phyloP scores from a whole-genome alignment of 495 filamentous ascomycete species.

The Podospora pseudoanserina region DNA sequence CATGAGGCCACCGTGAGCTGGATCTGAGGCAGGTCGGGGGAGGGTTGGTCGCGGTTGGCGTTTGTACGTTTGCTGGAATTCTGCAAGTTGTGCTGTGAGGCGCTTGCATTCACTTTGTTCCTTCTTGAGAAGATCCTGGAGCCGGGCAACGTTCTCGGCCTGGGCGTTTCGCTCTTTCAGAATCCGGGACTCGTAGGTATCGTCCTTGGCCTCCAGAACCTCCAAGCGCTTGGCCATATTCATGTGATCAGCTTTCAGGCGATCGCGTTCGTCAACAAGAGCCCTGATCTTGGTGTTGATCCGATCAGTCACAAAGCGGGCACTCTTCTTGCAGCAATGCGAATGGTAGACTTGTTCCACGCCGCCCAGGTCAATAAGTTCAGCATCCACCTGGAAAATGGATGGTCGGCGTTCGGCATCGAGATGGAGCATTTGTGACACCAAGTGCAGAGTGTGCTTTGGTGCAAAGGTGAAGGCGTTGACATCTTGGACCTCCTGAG shows the following conservation, averaged over 20 bases:
- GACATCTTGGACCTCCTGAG: conserved; percentile 32
- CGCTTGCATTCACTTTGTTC: conserved; percentile 24
- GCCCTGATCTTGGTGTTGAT: conserved; percentile 27
- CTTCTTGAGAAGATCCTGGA: conserved; percentile 30
- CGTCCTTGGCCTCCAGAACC: conserved; percentile 32
- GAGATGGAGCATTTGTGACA: conserved; percentile 33
- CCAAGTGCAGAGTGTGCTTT: conserved; percentile 34
- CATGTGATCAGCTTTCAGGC: conserved; percentile 24
- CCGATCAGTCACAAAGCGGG: conserved; percentile 29
- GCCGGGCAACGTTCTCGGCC: conserved; percentile 20
- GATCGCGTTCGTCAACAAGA: conserved; percentile 28
- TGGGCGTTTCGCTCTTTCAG: conserved; percentile 25
- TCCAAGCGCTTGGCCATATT: conserved; percentile 27
- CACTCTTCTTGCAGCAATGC: conserved; percentile 37
- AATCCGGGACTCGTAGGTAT: conserved; percentile 33
- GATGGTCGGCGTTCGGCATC: conserved; percentile 27
- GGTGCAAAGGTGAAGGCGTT: conserved; percentile 33
- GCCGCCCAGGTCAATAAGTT: conserved; percentile 38
- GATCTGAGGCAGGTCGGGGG: conserved; percentile 14
- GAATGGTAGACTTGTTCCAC: conserved; percentile 44
- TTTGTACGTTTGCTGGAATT: conserved; percentile 18
- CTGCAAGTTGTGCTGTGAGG: conserved; percentile 19
- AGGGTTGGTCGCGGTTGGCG: conserved; percentile 14
- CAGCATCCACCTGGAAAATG: conserved; percentile 31
- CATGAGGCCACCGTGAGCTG: conserved; percentile 15